Base-by-base conservation (phyloP, 163 green algal genomes). In the Chlorella variabilis region DNA sequence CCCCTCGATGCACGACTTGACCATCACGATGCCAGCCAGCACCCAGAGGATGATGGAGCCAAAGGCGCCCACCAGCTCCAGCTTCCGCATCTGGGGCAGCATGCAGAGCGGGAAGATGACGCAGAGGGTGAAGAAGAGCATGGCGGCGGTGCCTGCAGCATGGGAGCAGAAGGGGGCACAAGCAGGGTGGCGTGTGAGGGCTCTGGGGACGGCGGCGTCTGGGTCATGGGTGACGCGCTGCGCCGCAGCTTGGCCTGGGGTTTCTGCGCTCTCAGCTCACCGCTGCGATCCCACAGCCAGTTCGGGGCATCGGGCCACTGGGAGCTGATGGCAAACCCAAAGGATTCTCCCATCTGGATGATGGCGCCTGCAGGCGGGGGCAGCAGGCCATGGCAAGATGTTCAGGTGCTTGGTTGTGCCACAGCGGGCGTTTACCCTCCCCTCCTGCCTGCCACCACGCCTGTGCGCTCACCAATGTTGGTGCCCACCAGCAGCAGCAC, bases 41-140 rank as follows among this genome's bases (percentile, higher is more conserved):
- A 63, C 74, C 39, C 59, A 62, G 3, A 80, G 39, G 8, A 80
- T 80, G 38, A 71, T 7, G 4, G 39, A 36, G 11, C 74, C 74
- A 6, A 23, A 33, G n/a, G 59, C 59, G 7, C 74, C 74, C 38
- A 80, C 74, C 56, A 80, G 36, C 74, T 80, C 74, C 74, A 80
- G 58, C 74, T 71, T 17, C 21, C 58, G 56, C 56, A 80, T 80
- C 15, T 59, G 31, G 27, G 74, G 74, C 74, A 80, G 39, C 38
- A 63, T 80, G 39, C 45, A 80, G 15, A 80, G 74, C 38, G 74
- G 74, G 58, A 80, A 80, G 74, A 80, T 80, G 58, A 80, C 21
- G 38, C 3, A 15, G 11, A 80, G 74, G 15, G 74, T 80, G 74
- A 80, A 80, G 74, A 80, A 80, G 5, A 80, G 17, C 74, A 80